phyloP scores from a whole-genome alignment of 2,329 filamentous ascomycete species.

The Phyllosticta citriasiana region DNA sequence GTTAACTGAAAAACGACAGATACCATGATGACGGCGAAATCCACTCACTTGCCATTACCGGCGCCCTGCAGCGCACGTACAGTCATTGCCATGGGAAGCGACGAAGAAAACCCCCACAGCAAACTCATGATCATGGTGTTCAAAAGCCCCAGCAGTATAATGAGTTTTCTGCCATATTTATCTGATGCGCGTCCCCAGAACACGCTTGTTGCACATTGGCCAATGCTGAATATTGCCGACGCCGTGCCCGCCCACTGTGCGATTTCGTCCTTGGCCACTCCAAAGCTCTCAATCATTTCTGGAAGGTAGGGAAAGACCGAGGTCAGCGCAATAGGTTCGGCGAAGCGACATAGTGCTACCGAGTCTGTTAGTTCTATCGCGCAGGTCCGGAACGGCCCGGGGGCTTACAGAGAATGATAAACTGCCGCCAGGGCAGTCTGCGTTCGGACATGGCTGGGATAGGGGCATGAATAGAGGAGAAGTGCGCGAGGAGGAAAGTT shows the following conservation, averaged over 20 bases:
- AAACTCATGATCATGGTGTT: constrained; percentile 76
- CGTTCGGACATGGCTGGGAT: constrained; percentile 23
- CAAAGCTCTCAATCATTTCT: constrained; percentile 38
- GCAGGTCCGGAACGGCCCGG: neutral
- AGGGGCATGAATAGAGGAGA: neutral
- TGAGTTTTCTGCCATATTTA: constrained; percentile 71
- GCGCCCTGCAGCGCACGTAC: constrained; percentile 70
- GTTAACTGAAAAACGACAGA: too few species aligned
- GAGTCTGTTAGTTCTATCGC: neutral
- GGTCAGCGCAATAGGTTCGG: constrained; percentile 85
- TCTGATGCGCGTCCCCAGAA: constrained; percentile 82
- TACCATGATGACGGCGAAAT: too few species aligned
- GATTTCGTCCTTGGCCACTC: constrained; percentile 29
- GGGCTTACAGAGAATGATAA: constrained; percentile 27
- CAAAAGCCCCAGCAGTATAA: constrained; percentile 62
- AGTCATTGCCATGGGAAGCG: constrained; percentile 66
- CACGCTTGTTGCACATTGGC: constrained; percentile 69
- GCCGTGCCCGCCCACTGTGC: constrained; percentile 74
- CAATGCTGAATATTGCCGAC: constrained; percentile 68
- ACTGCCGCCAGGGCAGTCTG: constrained; percentile 29
- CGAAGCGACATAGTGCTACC: constrained; percentile 79
- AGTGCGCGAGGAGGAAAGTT: neutral
- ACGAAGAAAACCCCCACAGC: constrained; percentile 74
- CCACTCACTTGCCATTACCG: constrained; percentile 64
- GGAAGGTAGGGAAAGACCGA: constrained; percentile 90